Percentiles rank a stretch among this genome's conserved stretches.
These are phyloP conservation scores for Pseudozyma thailandica DNA, from an alignment of 1,284 basidiomycete genomes.

Conservation along the genomic window DNA sequence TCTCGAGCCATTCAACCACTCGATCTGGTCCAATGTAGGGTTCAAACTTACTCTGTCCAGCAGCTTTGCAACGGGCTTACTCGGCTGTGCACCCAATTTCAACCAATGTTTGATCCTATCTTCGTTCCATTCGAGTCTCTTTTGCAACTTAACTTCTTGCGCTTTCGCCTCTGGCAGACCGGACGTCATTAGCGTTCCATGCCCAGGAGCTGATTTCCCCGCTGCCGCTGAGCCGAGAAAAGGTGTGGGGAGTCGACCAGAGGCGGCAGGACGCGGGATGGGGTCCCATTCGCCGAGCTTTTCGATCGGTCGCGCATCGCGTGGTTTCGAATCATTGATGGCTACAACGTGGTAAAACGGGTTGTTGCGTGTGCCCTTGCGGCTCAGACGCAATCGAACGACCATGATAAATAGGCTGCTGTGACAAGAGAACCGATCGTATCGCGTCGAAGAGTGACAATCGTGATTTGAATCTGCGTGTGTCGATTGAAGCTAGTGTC, in stretches of 20 bases:
- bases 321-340: constrained; percentile 78
- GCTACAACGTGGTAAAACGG: constrained; percentile 90
- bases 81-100: constrained; percentile 83
- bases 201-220: constrained; percentile 15
- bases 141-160: constrained; percentile 69
- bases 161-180: constrained; percentile 20
- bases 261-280: constrained; percentile 65
- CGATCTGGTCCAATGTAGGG: too few species aligned
- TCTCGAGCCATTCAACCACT: too few species aligned
- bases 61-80: constrained; percentile 79
- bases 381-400: constrained; percentile 83
- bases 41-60: constrained; percentile 80
- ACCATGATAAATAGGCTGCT: constrained; percentile 73
- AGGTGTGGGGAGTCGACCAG: constrained; percentile 14
- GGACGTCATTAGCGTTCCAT: constrained; percentile 53
- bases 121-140: constrained; percentile 88
- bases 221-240: constrained; percentile 11
- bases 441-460: background rate
- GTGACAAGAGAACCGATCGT: background rate
- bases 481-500: too few species aligned
- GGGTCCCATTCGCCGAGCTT: constrained; percentile 89
- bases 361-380: constrained; percentile 82
- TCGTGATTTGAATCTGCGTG: too few species aligned
- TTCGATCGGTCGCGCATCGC: constrained; percentile 90
- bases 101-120: constrained; percentile 92